Evolutionary conservation across 108 stramenopile genomes (phyloP).

Genomic region (Nitzschia sp.): DNA sequence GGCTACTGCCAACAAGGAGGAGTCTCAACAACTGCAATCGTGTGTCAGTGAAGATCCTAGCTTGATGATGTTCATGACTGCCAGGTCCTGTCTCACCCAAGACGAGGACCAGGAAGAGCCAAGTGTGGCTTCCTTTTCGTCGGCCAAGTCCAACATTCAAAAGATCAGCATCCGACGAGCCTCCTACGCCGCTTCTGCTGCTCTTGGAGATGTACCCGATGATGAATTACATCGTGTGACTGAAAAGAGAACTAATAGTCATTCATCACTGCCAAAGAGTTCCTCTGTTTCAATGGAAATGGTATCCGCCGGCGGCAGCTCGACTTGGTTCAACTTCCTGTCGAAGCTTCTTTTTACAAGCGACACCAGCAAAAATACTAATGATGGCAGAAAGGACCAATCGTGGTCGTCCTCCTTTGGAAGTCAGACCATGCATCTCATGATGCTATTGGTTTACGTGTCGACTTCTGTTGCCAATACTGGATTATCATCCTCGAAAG

Average conservation of each 20-base stretch:
- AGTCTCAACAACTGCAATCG: background rate
- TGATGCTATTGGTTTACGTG: conserved; percentile 5
- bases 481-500: background rate
- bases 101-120: background rate
- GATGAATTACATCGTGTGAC: conserved; percentile 2
- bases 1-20: background rate
- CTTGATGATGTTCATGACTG: background rate
- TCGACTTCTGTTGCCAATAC: conserved; percentile 1
- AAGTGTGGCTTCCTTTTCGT: background rate
- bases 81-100: background rate
- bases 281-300: background rate
- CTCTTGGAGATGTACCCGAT: conserved; percentile 2
- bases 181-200: background rate
- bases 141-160: background rate
- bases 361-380: too few species aligned
- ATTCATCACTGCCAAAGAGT: too few species aligned
- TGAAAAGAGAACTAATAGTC: background rate
- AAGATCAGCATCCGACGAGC: background rate
- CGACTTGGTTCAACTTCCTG: background rate
- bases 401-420: background rate
- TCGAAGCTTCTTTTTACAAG: conserved; percentile 3
- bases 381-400: too few species aligned
- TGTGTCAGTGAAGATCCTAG: background rate
- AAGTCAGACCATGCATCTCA: background rate
- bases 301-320: background rate